A percentile compares a stretch with the other conserved stretches of the same genome.
Evolutionary conservation across 1,139 yeast genomes (phyloP).

Genomic region (Suhomyces bokatorum): DNA sequence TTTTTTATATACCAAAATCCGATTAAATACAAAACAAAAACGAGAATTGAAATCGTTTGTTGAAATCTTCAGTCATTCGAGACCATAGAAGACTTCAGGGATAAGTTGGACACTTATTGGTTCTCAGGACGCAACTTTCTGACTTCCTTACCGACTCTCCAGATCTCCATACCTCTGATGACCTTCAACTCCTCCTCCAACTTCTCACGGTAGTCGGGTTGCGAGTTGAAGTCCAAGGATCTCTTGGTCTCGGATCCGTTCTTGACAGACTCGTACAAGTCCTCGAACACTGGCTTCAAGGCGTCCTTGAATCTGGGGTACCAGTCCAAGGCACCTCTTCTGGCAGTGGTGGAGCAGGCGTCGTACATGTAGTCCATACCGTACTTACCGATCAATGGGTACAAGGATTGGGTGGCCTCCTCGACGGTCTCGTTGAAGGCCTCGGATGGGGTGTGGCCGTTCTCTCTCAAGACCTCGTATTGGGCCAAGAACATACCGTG

Average conservation of each 20-base stretch:
- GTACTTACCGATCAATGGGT: constrained; percentile 98
- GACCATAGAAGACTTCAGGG: constrained; percentile 26
- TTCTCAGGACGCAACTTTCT: constrained; percentile 99
- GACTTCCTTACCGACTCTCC: constrained; percentile 99
- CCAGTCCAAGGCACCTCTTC: constrained; percentile 99
- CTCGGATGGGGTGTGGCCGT: constrained; percentile 99
- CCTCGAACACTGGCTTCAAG: constrained; percentile 96
- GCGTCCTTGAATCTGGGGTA: constrained; percentile 98
- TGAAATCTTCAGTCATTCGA: constrained; percentile 31
- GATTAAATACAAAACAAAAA: constrained; percentile 18
- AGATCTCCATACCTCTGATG: constrained; percentile 97
- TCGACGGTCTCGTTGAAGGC: constrained; percentile 99
- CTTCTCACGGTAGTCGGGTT: constrained; percentile 95
- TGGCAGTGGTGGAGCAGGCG: constrained; percentile 99
- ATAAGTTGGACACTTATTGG: constrained; percentile 51
- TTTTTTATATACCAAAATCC: constrained; percentile 19
- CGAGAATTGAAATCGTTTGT: constrained; percentile 26
- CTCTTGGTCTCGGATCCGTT: constrained; percentile 98
- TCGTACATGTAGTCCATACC: constrained; percentile 99
- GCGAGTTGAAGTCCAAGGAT: constrained; percentile 97
- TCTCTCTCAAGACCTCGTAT: constrained; percentile 98
- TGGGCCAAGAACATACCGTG: constrained; percentile 99
- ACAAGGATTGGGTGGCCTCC: constrained; percentile 98
- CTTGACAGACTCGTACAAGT: constrained; percentile 91
- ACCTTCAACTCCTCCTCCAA: constrained; percentile 89